Evolutionary conservation across 2,329 filamentous ascomycete genomes (phyloP).

Genomic region (Alternaria novae-zelandiae): DNA sequence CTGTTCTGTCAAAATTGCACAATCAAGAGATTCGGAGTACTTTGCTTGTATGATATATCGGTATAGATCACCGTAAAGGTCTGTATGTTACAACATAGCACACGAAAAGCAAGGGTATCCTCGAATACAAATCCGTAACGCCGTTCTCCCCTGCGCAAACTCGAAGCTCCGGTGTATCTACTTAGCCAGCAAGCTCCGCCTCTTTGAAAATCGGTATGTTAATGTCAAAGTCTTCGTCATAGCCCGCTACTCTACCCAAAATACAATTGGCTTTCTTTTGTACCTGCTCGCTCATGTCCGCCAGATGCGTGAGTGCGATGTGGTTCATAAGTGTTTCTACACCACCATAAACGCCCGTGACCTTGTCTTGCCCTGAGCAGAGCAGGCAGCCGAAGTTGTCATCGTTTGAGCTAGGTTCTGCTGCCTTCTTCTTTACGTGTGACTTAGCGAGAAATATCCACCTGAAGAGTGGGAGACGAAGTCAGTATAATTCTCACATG

Average conservation of each 20-base stretch:
- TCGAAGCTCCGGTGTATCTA: accelerated
- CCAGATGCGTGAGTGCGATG: conserved; percentile 45
- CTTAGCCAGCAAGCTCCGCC: conserved; percentile 5
- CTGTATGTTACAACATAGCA: neutral
- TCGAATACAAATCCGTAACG: neutral
- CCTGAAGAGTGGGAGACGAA: neutral
- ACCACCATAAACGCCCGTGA: conserved; percentile 45
- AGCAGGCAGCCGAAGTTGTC: conserved; percentile 48
- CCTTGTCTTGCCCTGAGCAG: conserved; percentile 40
- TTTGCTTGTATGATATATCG: neutral
- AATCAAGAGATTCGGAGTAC: neutral
- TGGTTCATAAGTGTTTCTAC: conserved; percentile 51
- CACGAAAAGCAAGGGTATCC: neutral
- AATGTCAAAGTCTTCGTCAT: conserved; percentile 47
- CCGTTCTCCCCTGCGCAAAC: neutral
- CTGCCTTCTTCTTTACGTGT: conserved; percentile 32
- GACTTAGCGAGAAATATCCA: conserved; percentile 50
- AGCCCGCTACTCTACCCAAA: conserved; percentile 41
- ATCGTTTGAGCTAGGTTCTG: conserved; percentile 8
- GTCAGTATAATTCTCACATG: neutral
- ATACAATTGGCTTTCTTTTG: conserved; percentile 44
- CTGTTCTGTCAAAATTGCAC: neutral
- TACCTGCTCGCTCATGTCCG: conserved; percentile 34
- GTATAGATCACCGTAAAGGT: neutral
- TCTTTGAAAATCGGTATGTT: conserved; percentile 38